Percentiles rank a stretch among this genome's conserved stretches.
These are phyloP conservation scores for Thraustochytrium striatum DNA, from an alignment of 352 stramenopile genomes.

Conservation along the genomic window DNA sequence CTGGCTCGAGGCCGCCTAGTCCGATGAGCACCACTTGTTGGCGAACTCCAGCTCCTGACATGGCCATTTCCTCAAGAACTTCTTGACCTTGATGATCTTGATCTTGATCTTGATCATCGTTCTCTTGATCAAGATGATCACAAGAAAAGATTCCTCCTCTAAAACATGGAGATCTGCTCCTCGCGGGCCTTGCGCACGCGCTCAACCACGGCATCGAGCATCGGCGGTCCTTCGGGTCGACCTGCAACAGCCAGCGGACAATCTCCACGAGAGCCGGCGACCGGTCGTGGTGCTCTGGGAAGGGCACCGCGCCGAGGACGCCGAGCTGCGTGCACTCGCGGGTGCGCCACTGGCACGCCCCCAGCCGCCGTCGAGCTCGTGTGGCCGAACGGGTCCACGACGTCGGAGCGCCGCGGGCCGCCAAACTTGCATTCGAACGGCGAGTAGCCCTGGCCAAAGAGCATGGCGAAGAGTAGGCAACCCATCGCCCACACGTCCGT, in stretches of 20 bases:
- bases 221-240: slow-evolving; percentile 64
- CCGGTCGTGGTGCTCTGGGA: slow-evolving; percentile 59
- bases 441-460: slow-evolving; percentile 73
- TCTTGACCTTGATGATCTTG: background rate
- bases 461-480: slow-evolving; percentile 80
- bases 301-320: slow-evolving; percentile 64
- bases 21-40: too few relatives aligned
- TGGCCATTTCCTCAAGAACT: background rate
- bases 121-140: too few relatives aligned
- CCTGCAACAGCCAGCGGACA: slow-evolving; percentile 69
- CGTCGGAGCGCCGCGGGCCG: slow-evolving; percentile 51
- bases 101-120: background rate
- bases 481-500: slow-evolving; percentile 84
- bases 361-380: slow-evolving; percentile 50
- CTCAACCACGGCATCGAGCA: slow-evolving; percentile 59
- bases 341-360: slow-evolving; percentile 61
- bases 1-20: too few relatives aligned
- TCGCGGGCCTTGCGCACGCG: slow-evolving; percentile 26
- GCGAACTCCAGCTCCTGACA: too few relatives aligned
- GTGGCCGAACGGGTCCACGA: background rate
- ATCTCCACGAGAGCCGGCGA: slow-evolving; percentile 64
- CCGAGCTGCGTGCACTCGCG: slow-evolving; percentile 63
- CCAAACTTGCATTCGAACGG: slow-evolving; percentile 76
- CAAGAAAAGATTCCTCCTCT: too few relatives aligned
- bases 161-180: background rate